Evolutionary conservation across 768 basidiomycete species (phyloP), one percentile per base, ranked within the genome.

Genomic region (Agaricus bisporus): DNA sequence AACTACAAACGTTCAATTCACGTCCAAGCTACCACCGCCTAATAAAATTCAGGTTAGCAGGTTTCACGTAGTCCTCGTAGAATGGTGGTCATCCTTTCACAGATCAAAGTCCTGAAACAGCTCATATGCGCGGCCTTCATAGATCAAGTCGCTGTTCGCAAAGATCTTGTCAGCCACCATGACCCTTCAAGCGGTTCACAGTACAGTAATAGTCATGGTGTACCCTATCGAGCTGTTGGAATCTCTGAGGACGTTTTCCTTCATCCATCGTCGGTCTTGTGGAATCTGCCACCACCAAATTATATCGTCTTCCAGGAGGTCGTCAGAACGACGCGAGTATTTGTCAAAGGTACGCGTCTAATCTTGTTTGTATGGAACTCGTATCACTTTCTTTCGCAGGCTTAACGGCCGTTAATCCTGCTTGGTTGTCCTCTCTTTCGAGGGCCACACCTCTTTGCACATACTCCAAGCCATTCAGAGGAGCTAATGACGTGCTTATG

Each of bases 81-180:
- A 48, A 42, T 28, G 46, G 61, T 11, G 54, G 49, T 32, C 53
- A 54, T n/a, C 3, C 17, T 49, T 36, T 56, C 32, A 10, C 49
- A 98, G 91, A 75, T 98, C 59, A 98, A 95, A 67, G 83, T 91
- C 15, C 74, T 99, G 10, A 81, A 90, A 38, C 97, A 98, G 64
- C 76, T 98, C 9, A 64, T 98, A 43, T 77, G 89, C 0, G 87
- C 95, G 9, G 90, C 83, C 14, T 98, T 97, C 70, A 91, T 98
- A 59, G 95, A 99, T 67, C 92, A 95, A 68, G 83, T 98, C 12
- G 97, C 97, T 7, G 78, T 95, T 12, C 83, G 97, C 25, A 91
- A 88, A 64, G 95, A 98, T 64, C 67, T 91, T 32, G 75, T 85
- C 12, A 78, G 83, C 42, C 38, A 35, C 6, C 82, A 81, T 56